Percentiles rank a stretch among this genome's conserved stretches.
Conservation (phyloP, 805 yeast species). For the Jamesozyma jinghongensis region DNA sequence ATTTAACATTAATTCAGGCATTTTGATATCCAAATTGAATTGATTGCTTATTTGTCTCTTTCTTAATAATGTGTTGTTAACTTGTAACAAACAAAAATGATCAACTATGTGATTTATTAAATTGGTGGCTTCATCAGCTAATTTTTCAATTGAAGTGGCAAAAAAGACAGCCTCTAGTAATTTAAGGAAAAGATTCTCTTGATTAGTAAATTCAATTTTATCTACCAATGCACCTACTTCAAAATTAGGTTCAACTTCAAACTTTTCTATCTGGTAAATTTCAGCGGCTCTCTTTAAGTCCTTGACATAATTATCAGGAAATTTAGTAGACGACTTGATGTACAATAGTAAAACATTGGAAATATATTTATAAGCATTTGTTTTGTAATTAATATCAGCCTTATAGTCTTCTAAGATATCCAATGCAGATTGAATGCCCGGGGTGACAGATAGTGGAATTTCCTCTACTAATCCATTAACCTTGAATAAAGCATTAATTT, state of each 20-base stretch:
- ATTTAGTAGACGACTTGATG: conserved; percentile 35
- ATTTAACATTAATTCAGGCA: conserved; percentile 61
- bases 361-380: conserved; percentile 69
- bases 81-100: conserved; percentile 70
- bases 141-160: conserved; percentile 65
- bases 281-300: conserved; percentile 44
- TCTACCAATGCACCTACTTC: conserved; percentile 38
- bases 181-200: conserved; percentile 55
- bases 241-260: conserved; percentile 30
- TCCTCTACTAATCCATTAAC: conserved; percentile 58
- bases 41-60: conserved; percentile 57
- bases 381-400: conserved; percentile 51
- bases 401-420: conserved; percentile 60
- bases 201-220: conserved; percentile 41
- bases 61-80: conserved; percentile 63
- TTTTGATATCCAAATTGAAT: conserved; percentile 69
- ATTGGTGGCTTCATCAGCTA: conserved; percentile 54
- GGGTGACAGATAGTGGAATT: conserved; percentile 69
- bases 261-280: conserved; percentile 25
- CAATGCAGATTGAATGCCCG: conserved; percentile 75
- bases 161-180: conserved; percentile 65
- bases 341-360: conserved; percentile 57
- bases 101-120: conserved; percentile 60
- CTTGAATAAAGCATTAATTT: conserved; percentile 56
- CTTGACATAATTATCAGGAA: conserved; percentile 34